Evolutionary conservation across 1,284 basidiomycete species (phyloP).

Genomic region (Moesziomyces aphidis): DNA sequence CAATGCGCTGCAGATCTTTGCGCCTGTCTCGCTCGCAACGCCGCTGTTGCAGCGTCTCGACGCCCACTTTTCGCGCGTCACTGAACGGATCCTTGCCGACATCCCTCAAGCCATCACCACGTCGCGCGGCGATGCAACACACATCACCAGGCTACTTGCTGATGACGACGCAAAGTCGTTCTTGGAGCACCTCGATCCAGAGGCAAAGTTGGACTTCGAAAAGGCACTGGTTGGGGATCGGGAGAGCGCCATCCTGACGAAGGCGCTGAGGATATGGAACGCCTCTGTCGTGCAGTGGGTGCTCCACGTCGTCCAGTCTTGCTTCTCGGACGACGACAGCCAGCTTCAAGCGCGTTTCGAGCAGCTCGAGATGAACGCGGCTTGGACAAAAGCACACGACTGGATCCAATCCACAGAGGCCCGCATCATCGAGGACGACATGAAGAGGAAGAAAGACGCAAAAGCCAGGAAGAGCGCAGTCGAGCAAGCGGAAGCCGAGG

Average conservation of each 20-base stretch:
- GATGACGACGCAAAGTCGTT: slow-evolving; percentile 10
- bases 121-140: background rate
- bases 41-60: slow-evolving; percentile 5
- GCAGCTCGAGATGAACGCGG: background rate
- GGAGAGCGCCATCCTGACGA: slow-evolving; percentile 11
- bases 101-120: slow-evolving; percentile 5
- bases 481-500: slow-evolving; percentile 8
- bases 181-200: slow-evolving; percentile 7
- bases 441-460: slow-evolving; percentile 11
- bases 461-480: slow-evolving; percentile 4
- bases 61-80: slow-evolving; percentile 1
- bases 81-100: slow-evolving; percentile 9
- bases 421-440: background rate
- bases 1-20: slow-evolving; percentile 31
- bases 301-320: slow-evolving; percentile 6
- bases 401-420: slow-evolving; percentile 6
- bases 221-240: slow-evolving; percentile 15
- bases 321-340: slow-evolving; percentile 12
- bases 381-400: background rate
- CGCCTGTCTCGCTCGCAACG: slow-evolving; percentile 4
- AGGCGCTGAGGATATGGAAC: slow-evolving; percentile 20
- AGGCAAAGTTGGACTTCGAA: slow-evolving; percentile 1
- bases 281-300: slow-evolving; percentile 26
- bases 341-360: background rate
- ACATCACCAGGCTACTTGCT: background rate